These are phyloP conservation scores for Paraglomus brasilianum DNA, from an alignment of 192 early-diverging fungal species.

Conservation along the genomic window DNA sequence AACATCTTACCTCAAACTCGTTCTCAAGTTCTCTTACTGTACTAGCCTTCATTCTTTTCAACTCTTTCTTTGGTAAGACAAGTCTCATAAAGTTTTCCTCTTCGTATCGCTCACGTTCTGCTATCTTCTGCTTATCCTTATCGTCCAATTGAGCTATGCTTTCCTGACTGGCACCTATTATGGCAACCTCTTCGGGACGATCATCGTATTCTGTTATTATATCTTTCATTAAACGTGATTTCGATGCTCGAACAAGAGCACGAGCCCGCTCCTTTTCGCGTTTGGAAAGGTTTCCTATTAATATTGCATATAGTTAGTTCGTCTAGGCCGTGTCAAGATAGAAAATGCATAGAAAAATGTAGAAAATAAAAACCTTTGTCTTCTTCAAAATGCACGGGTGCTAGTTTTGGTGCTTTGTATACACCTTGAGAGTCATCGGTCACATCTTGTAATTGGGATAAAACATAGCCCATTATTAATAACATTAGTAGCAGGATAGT, in stretches of 20 bases:
- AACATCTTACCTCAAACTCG: conserved; percentile 72
- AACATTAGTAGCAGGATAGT: conserved; percentile 3
- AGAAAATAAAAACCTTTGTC: conserved; percentile 39
- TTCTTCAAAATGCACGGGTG: conserved; percentile 84
- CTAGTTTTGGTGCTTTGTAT: conserved; percentile 83
- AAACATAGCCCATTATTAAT: no score
- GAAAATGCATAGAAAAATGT: no score
- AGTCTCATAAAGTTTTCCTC: conserved; percentile 88
- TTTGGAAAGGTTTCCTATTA: conserved; percentile 45
- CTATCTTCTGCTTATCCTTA: conserved; percentile 55
- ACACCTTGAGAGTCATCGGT: conserved; percentile 55
- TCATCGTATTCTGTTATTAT: conserved; percentile 81
- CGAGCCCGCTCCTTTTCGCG: conserved; percentile 62
- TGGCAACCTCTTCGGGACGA: conserved; percentile 75
- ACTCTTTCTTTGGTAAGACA: conserved; percentile 70
- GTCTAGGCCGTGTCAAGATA: no score
- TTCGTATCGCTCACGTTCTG: conserved; percentile 74
- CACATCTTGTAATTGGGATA: conserved; percentile 41
- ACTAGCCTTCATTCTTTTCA: conserved; percentile 58
- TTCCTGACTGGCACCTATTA: conserved; percentile 70
- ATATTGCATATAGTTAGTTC: not conserved
- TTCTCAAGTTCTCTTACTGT: conserved; percentile 67
- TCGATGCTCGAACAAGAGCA: conserved; percentile 64
- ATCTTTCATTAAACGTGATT: conserved; percentile 84
- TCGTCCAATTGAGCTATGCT: conserved; percentile 57